These are phyloP conservation scores for Aspergillus costaricaensis DNA, from an alignment of 2,329 filamentous ascomycete genomes.

Conservation along the genomic window DNA sequence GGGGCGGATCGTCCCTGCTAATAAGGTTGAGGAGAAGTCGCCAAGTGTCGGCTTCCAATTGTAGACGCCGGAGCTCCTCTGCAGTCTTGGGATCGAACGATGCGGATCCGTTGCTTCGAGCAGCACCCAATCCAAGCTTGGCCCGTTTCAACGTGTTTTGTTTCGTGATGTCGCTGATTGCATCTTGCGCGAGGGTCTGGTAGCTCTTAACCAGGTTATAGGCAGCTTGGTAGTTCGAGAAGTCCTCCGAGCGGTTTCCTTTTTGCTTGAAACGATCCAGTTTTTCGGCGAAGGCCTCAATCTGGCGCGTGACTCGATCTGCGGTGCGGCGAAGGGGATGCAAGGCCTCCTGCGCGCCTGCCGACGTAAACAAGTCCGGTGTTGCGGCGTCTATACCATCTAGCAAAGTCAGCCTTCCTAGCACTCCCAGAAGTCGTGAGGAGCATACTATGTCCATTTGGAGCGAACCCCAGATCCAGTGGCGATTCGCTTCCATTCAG, in stretches of 20 bases:
- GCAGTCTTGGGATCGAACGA: conserved; percentile 29
- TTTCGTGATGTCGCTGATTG: conserved; percentile 48
- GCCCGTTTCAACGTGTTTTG: conserved; percentile 44
- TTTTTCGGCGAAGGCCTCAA: conserved; percentile 81
- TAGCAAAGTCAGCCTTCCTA: conserved; percentile 18
- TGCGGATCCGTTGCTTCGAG: conserved; percentile 20
- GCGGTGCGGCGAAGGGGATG: conserved; percentile 65
- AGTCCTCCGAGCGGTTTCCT: conserved; percentile 50
- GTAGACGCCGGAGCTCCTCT: conserved; percentile 59
- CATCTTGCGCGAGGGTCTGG: conserved; percentile 55
- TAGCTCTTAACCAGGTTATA: conserved; percentile 69
- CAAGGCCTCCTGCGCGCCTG: conserved; percentile 54
- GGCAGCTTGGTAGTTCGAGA: conserved; percentile 64
- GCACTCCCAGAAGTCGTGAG: not conserved
- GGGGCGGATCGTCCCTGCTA: conserved; percentile 64
- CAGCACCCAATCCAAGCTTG: conserved; percentile 34
- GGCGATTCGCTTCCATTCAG: conserved; percentile 32
- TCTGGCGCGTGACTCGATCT: conserved; percentile 73
- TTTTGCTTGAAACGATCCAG: conserved; percentile 72
- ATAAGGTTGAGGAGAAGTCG: conserved; percentile 76
- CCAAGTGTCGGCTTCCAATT: conserved; percentile 89
- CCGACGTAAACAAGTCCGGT: conserved; percentile 45
- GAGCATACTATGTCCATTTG: conserved; percentile 24
- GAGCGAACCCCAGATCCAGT: conserved; percentile 14
- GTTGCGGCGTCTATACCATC: conserved; percentile 24